phyloP scores from a whole-genome alignment of 1,284 basidiomycete genomes.

The Kalmanozyma brasiliensis region DNA sequence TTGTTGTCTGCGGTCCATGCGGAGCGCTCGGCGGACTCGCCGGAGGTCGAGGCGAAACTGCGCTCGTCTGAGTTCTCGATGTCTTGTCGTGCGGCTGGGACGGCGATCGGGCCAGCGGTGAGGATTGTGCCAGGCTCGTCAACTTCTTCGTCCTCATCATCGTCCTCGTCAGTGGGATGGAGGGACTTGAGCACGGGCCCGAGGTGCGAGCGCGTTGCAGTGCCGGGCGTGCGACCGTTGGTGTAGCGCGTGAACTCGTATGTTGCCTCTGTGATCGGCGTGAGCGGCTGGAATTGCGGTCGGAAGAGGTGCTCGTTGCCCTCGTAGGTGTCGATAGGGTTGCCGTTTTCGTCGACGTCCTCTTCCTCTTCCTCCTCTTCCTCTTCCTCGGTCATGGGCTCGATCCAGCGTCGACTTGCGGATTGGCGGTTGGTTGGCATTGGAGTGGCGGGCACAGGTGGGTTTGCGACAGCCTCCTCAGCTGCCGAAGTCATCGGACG shows the following conservation, averaged over 20 bases:
- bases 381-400: constrained; percentile 47
- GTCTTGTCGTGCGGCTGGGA: background rate
- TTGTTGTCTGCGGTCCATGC: constrained; percentile 41
- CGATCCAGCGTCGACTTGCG: constrained; percentile 46
- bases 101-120: constrained; percentile 21
- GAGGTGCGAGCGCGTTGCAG: constrained; percentile 33
- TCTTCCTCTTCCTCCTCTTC: constrained; percentile 45
- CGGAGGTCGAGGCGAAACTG: constrained; percentile 35
- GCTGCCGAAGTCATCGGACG: background rate
- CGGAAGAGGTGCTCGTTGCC: constrained; percentile 35
- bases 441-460: constrained; percentile 37
- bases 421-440: constrained; percentile 37
- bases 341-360: constrained; percentile 23
- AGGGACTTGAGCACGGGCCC: constrained; percentile 26
- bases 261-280: constrained; percentile 63
- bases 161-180: constrained; percentile 10
- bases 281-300: constrained; percentile 55
- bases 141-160: constrained; percentile 28
- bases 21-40: constrained; percentile 32
- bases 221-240: constrained; percentile 45
- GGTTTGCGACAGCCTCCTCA: background rate
- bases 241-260: constrained; percentile 60
- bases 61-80: constrained; percentile 27
- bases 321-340: constrained; percentile 25
- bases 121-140: constrained; percentile 16